phyloP scores from a whole-genome alignment of 139 green algal species.

The Micractinium sp. region DNA sequence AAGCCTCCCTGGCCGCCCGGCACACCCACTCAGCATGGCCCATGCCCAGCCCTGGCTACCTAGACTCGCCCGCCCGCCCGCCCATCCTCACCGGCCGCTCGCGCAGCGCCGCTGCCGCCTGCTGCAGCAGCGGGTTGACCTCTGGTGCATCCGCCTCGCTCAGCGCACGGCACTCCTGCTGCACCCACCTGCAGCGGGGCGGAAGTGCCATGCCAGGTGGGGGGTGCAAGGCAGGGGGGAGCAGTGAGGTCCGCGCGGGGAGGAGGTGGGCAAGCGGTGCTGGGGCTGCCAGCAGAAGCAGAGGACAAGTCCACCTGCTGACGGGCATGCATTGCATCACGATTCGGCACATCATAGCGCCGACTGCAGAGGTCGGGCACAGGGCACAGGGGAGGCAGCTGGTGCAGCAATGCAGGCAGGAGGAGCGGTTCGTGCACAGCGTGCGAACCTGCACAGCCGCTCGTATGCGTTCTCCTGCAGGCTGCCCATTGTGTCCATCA shows the following conservation, averaged over 20 bases:
- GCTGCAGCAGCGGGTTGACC: conserved; percentile 79
- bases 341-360: neutral
- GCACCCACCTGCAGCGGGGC: conserved; percentile 86
- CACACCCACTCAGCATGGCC: neutral
- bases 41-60: neutral
- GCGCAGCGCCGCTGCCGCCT: conserved; percentile 79
- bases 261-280: neutral
- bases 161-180: conserved; percentile 88
- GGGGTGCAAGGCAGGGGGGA: neutral
- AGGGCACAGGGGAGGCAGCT: neutral
- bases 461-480: conserved; percentile 97
- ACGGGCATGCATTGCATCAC: neutral
- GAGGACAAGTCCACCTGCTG: neutral
- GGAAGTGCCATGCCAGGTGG: neutral
- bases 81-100: conserved; percentile 62
- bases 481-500: conserved; percentile 96
- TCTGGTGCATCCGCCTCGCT: conserved; percentile 89
- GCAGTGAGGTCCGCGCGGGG: neutral
- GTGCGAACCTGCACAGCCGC: conserved; percentile 85
- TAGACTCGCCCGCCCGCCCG: neutral
- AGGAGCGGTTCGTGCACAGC: neutral
- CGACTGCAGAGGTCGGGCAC: neutral
- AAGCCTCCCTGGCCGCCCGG: too few relatives aligned
- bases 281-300: neutral
- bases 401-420: too few relatives aligned